Evolutionary conservation across 345 rosid species (phyloP).

Genomic region (Odontarrhena argentea): DNA sequence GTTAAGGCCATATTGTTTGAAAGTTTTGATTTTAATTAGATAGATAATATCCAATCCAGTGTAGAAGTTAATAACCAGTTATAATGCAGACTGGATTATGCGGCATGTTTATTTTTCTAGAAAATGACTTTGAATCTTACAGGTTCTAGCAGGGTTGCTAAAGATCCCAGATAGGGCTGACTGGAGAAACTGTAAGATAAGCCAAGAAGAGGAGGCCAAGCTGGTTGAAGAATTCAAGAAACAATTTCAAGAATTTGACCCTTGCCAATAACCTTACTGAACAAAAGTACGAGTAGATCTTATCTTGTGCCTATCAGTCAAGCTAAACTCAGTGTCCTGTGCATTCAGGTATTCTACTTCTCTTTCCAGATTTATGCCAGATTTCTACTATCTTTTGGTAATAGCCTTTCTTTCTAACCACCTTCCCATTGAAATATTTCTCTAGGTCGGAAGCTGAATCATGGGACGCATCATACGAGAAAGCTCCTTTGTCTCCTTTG

Average conservation of each 20-base stretch:
- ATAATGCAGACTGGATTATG: neutral
- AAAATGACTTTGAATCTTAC: slow-evolving; percentile 34
- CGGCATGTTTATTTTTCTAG: neutral
- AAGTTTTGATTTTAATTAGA: slow-evolving; percentile 3
- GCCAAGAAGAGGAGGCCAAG: slow-evolving; percentile 73
- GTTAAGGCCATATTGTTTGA: slow-evolving; percentile 1
- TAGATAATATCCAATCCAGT: neutral
- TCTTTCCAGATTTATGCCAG: neutral
- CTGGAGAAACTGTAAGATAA: slow-evolving; percentile 72
- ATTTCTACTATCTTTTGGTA: neutral
- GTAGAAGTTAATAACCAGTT: neutral
- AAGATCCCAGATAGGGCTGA: slow-evolving; percentile 82
- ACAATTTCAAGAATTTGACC: slow-evolving; percentile 68
- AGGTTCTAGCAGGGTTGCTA: slow-evolving; percentile 89
- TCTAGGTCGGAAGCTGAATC: slow-evolving; percentile 26
- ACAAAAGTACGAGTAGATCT: slow-evolving; percentile 12
- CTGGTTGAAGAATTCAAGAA: slow-evolving; percentile 68
- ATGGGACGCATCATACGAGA: slow-evolving; percentile 1
- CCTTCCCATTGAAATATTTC: slow-evolving; percentile 1
- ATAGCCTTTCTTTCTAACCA: slow-evolving; percentile 6
- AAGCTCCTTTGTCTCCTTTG: neutral
- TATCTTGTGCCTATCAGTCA: slow-evolving; percentile 19
- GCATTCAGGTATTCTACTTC: slow-evolving; percentile 20
- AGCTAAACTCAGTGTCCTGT: slow-evolving; percentile 1
- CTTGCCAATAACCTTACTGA: slow-evolving; percentile 43